Conservation (phyloP, 2,329 filamentous ascomycete genomes). For the Fusarium heterosporum region DNA sequence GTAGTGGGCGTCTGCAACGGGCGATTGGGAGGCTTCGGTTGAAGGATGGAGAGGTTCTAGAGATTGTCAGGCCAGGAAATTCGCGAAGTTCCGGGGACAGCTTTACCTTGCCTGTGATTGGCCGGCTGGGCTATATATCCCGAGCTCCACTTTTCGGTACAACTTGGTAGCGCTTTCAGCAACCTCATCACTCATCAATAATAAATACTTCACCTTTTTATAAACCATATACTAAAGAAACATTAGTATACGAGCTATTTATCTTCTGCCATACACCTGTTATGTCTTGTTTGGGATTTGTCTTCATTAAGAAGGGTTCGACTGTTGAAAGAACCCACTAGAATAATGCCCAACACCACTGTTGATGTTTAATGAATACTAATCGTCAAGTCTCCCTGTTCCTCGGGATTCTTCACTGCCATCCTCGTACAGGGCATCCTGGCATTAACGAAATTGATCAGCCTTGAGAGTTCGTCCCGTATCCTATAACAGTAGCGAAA, state of each 20-base stretch:
- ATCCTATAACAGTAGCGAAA: conserved; percentile 76
- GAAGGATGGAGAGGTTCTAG: conserved; percentile 48
- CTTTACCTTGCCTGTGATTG: conserved; percentile 51
- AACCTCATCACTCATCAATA: background rate
- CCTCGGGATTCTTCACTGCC: too few species aligned
- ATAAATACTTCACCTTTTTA: background rate
- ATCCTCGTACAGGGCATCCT: too few species aligned
- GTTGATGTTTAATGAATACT: too few species aligned
- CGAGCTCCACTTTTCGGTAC: conserved; percentile 39
- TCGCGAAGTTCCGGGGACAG: conserved; percentile 50
- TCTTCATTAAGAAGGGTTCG: too few species aligned
- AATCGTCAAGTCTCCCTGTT: too few species aligned
- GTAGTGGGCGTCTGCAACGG: conserved; percentile 46
- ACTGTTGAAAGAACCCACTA: too few species aligned
- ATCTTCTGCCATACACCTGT: too few species aligned
- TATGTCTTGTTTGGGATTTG: background rate
- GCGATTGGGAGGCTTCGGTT: conserved; percentile 45
- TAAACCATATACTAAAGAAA: background rate
- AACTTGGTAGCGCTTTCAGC: background rate
- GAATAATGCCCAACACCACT: too few species aligned
- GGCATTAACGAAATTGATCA: too few species aligned
- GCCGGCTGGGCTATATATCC: conserved; percentile 22
- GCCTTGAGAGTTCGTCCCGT: too few species aligned
- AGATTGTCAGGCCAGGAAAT: conserved; percentile 52
- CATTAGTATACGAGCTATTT: background rate